Evolutionary conservation across 768 basidiomycete genomes (phyloP).

Genomic region (Tremella yokohamensis): DNA sequence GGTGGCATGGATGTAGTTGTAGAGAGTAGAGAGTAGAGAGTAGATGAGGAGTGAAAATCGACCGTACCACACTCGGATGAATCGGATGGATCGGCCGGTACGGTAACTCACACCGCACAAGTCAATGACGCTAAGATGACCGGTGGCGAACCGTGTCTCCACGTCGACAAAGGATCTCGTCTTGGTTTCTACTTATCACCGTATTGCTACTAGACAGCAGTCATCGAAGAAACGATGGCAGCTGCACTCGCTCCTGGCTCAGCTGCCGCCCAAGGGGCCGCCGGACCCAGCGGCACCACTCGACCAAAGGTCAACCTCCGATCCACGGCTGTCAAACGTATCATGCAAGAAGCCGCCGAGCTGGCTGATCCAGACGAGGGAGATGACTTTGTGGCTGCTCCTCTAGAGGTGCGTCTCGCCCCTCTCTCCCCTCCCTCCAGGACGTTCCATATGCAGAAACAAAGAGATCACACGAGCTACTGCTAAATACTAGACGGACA

Average conservation of each 20-base stretch:
- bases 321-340: constrained; percentile 79
- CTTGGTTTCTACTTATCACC: too few relatives aligned
- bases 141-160: background rate
- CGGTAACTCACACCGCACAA: background rate
- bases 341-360: constrained; percentile 93
- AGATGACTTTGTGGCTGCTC: constrained; percentile 73
- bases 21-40: background rate
- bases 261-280: too few relatives aligned
- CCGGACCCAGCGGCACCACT: constrained; percentile 4
- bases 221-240: too few relatives aligned
- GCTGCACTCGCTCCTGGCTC: too few relatives aligned
- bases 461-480: background rate
- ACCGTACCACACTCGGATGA: background rate
- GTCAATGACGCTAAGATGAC: too few relatives aligned
- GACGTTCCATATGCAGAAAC: background rate
- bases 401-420: constrained; percentile 63
- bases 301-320: constrained; percentile 44
- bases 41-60: background rate
- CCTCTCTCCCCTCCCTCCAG: background rate
- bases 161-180: constrained; percentile 5
- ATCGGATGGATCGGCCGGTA: background rate
- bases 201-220: too few relatives aligned
- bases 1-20: background rate
- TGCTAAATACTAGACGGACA: constrained; percentile 30
- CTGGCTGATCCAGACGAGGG: constrained; percentile 65